phyloP scores from a whole-genome alignment of 2,329 filamentous ascomycete genomes.

The Fusarium transvaalense region DNA sequence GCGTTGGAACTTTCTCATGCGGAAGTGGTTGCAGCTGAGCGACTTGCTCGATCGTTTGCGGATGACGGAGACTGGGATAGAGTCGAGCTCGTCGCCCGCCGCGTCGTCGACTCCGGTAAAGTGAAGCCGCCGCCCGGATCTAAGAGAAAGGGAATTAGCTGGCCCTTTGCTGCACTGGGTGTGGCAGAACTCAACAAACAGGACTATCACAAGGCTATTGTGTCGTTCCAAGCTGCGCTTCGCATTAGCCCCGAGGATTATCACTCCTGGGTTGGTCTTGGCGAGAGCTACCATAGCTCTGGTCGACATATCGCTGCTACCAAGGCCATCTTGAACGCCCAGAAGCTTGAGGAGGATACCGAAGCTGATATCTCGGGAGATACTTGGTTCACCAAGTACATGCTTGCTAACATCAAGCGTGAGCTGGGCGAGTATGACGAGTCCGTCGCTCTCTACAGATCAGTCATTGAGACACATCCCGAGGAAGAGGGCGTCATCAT shows the following conservation, averaged over 20 bases:
- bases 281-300: constrained; percentile 97
- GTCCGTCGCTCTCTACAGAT: constrained; percentile 80
- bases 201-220: constrained; percentile 87
- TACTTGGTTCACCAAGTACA: constrained; percentile 95
- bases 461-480: constrained; percentile 75
- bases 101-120: constrained; percentile 94
- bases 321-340: constrained; percentile 88
- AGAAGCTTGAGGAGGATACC: constrained; percentile 75
- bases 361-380: constrained; percentile 69
- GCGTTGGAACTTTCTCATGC: constrained; percentile 91
- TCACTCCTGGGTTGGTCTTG: constrained; percentile 94
- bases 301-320: constrained; percentile 94
- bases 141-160: constrained; percentile 92
- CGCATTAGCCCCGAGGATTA: constrained; percentile 88
- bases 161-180: constrained; percentile 94
- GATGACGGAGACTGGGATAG: constrained; percentile 95
- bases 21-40: constrained; percentile 88
- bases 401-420: constrained; percentile 93
- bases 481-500: constrained; percentile 88
- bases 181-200: constrained; percentile 96
- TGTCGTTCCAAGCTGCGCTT: constrained; percentile 91
- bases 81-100: constrained; percentile 90
- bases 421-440: constrained; percentile 92
- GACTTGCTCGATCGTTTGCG: constrained; percentile 87
- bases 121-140: constrained; percentile 91